phyloP scores from a whole-genome alignment of 805 yeast species.

The Brettanomyces anomalus region DNA sequence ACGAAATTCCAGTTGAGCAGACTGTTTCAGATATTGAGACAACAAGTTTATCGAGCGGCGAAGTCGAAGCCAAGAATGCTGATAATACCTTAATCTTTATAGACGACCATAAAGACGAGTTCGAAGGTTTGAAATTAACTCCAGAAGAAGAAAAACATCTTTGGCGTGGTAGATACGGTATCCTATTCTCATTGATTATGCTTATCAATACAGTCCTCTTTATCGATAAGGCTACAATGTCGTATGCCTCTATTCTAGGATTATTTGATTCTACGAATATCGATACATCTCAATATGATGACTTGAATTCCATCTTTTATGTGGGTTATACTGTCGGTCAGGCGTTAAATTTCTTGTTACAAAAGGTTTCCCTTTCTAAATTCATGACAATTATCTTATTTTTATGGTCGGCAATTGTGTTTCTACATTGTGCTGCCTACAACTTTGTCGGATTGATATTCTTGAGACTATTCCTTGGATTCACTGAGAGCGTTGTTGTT shows the following conservation, averaged over 20 bases:
- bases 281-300: slow-evolving; percentile 34
- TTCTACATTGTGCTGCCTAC: slow-evolving; percentile 36
- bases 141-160: slow-evolving; percentile 13
- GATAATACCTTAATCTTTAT: slow-evolving; percentile 18
- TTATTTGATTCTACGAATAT: slow-evolving; percentile 38
- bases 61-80: slow-evolving; percentile 12
- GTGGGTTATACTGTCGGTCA: slow-evolving; percentile 43
- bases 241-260: slow-evolving; percentile 34
- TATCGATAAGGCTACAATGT: slow-evolving; percentile 35
- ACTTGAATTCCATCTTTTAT: slow-evolving; percentile 43
- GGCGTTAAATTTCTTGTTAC: slow-evolving; percentile 32
- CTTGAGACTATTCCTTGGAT: slow-evolving; percentile 42
- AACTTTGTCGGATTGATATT: slow-evolving; percentile 38
- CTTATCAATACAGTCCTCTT: slow-evolving; percentile 20
- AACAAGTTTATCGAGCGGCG: not conserved
- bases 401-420: slow-evolving; percentile 38
- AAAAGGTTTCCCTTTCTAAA: slow-evolving; percentile 32
- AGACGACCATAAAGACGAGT: slow-evolving; percentile 8
- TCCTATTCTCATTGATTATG: slow-evolving; percentile 18
- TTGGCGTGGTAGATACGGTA: slow-evolving; percentile 11
- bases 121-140: slow-evolving; percentile 11
- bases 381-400: slow-evolving; percentile 29
- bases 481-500: slow-evolving; percentile 35
- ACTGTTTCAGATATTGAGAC: not conserved
- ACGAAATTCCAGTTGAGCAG: no score